phyloP scores from a whole-genome alignment of 2,329 filamentous ascomycete genomes.

The Gaeumannomyces tritici region DNA sequence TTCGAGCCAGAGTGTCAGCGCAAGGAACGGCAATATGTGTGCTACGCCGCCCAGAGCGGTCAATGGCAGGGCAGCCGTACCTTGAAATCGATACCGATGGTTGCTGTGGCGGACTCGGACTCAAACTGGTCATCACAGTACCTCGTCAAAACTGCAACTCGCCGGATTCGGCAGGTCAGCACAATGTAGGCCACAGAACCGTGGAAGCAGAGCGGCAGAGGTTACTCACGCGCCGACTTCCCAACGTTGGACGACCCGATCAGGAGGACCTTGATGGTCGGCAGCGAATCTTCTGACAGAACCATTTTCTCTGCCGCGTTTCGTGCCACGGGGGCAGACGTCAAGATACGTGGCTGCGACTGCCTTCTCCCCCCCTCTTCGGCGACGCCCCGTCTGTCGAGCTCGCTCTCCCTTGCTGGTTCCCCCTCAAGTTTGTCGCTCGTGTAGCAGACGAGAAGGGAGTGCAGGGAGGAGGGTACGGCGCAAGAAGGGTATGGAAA shows the following conservation, averaged over 20 bases:
- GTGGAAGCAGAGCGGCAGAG: not conserved
- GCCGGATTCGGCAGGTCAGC: not conserved
- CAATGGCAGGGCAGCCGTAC: slow-evolving; percentile 17
- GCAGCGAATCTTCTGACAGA: slow-evolving; percentile 34
- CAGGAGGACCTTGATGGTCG: slow-evolving; percentile 42
- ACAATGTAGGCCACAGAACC: not conserved
- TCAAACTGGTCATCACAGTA: slow-evolving; percentile 51
- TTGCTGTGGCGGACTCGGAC: slow-evolving; percentile 41
- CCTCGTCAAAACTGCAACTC: slow-evolving; percentile 35
- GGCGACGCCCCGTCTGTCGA: too few species aligned
- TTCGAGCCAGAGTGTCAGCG: not conserved
- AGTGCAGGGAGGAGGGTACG: too few species aligned
- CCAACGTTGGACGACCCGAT: slow-evolving; percentile 47
- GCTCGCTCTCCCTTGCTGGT: not conserved
- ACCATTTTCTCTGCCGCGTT: not conserved
- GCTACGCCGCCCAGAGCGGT: too few species aligned
- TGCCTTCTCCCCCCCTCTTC: too few species aligned
- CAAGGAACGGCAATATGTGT: not conserved
- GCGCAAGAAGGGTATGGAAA: not conserved
- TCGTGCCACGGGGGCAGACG: too few species aligned
- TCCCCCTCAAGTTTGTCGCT: not conserved
- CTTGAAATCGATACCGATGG: slow-evolving; percentile 49
- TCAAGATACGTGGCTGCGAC: not conserved
- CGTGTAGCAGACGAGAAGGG: not conserved
- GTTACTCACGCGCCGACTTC: slow-evolving; percentile 40